Percentiles rank a stretch among this genome's conserved stretches.
phyloP scores from a whole-genome alignment of 202 grass and related monocot genomes.

The Setaria italica region DNA sequence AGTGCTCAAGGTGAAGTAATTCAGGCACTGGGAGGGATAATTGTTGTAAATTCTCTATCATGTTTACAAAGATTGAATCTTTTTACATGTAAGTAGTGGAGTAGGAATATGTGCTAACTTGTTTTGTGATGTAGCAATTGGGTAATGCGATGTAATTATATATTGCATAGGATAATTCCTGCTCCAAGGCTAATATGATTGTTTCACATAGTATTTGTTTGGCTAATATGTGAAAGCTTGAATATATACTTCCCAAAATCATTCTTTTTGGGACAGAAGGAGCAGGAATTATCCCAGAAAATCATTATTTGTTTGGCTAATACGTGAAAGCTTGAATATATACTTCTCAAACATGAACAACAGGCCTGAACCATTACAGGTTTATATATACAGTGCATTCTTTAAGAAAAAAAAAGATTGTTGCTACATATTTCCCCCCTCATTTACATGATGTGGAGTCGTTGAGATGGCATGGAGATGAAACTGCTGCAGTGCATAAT shows the following conservation, averaged over 20 bases:
- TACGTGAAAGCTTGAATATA: no score
- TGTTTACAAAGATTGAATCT: conserved; percentile 24
- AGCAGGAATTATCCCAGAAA: no score
- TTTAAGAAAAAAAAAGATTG: neutral
- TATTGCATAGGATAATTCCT: neutral
- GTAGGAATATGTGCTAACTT: neutral
- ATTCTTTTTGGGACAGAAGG: no score
- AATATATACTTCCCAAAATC: no score
- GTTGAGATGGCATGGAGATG: conserved; percentile 29
- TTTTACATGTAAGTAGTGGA: neutral
- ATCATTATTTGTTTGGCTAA: no score
- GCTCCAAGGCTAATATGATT: neutral
- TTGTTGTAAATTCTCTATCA: conserved; percentile 4
- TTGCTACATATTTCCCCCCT: neutral
- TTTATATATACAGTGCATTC: no score
- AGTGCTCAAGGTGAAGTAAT: conserved; percentile 39
- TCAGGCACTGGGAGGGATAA: neutral
- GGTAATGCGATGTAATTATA: neutral
- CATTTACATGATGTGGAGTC: neutral
- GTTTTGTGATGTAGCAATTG: conserved; percentile 32
- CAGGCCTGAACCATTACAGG: no score
- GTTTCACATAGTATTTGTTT: no score
- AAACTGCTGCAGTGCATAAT: conserved; percentile 8
- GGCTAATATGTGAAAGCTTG: no score
- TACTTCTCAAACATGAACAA: no score